Conservation (phyloP, 2,329 filamentous ascomycete genomes). For the Mariannaea sp. region DNA sequence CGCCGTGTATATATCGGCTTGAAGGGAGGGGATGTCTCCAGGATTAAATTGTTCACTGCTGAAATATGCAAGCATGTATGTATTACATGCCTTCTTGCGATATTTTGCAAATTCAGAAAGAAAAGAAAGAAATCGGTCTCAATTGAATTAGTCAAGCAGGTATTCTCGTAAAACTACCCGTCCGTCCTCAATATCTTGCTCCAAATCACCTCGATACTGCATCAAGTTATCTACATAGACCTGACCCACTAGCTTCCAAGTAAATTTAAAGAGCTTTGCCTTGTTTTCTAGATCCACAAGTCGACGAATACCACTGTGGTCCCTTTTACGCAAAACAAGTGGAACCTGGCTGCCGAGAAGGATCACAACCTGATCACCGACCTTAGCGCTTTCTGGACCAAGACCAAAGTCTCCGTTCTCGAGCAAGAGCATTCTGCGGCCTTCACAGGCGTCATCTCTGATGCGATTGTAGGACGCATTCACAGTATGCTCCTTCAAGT, state of each 20-base stretch:
- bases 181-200: constrained; percentile 5
- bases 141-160: constrained; percentile 14
- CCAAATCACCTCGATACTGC: constrained; percentile 9
- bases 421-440: constrained; percentile 12
- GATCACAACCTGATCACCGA: constrained; percentile 1
- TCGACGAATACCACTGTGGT: constrained; percentile 2
- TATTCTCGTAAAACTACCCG: constrained; percentile 9
- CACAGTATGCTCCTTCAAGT: not conserved
- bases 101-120: too few relatives aligned
- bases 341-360: constrained; percentile 8
- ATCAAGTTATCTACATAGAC: constrained; percentile 3
- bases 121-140: too few relatives aligned
- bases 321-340: constrained; percentile 1
- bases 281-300: constrained; percentile 5
- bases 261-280: constrained; percentile 3
- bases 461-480: constrained; percentile 6
- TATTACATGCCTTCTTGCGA: too few relatives aligned
- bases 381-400: constrained; percentile 10
- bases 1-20: too few relatives aligned
- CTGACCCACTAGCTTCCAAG: constrained; percentile 17
- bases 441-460: constrained; percentile 16
- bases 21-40: too few relatives aligned
- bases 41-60: too few relatives aligned
- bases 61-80: too few relatives aligned
- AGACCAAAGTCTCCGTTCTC: constrained; percentile 16